Evolutionary conservation across 2,329 filamentous ascomycete species (phyloP).

Genomic region (Neodidymelliopsis sp.): DNA sequence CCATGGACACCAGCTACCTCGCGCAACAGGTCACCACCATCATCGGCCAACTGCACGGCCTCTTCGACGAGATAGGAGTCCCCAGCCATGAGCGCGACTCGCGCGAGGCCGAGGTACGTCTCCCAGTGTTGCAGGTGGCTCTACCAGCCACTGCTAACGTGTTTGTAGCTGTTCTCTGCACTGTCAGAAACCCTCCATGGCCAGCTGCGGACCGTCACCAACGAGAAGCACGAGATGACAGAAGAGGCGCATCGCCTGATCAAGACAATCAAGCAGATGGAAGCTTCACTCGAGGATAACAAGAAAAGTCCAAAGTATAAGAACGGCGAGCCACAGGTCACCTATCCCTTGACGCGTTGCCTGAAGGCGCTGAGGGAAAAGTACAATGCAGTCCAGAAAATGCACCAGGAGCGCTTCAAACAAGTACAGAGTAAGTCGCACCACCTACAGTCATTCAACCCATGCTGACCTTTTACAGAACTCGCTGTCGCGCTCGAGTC

Average conservation of each 20-base stretch:
- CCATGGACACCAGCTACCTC: constrained; percentile 90
- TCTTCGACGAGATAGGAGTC: constrained; percentile 99
- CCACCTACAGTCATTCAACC: background rate
- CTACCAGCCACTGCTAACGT: constrained; percentile 18
- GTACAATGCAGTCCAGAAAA: constrained; percentile 77
- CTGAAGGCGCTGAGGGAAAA: constrained; percentile 85
- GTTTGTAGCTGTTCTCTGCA: constrained; percentile 79
- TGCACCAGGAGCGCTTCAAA: constrained; percentile 91
- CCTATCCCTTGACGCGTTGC: constrained; percentile 83
- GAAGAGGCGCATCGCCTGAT: constrained; percentile 88
- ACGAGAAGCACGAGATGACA: constrained; percentile 89
- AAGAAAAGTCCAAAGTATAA: constrained; percentile 71
- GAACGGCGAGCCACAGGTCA: constrained; percentile 76
- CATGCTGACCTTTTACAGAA: constrained; percentile 62
- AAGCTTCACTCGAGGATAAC: constrained; percentile 82
- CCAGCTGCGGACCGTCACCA: constrained; percentile 83
- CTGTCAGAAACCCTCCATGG: constrained; percentile 91
- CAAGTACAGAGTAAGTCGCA: constrained; percentile 83
- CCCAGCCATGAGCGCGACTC: constrained; percentile 88
- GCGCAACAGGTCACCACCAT: constrained; percentile 95
- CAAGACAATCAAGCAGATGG: constrained; percentile 90
- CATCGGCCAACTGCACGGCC: constrained; percentile 87
- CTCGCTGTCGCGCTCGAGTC: constrained; percentile 92
- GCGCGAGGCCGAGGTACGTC: constrained; percentile 81
- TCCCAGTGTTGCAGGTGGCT: background rate